These are phyloP conservation scores for Phaffia rhodozyma DNA, from an alignment of 1,284 basidiomycete genomes.

Conservation along the genomic window DNA sequence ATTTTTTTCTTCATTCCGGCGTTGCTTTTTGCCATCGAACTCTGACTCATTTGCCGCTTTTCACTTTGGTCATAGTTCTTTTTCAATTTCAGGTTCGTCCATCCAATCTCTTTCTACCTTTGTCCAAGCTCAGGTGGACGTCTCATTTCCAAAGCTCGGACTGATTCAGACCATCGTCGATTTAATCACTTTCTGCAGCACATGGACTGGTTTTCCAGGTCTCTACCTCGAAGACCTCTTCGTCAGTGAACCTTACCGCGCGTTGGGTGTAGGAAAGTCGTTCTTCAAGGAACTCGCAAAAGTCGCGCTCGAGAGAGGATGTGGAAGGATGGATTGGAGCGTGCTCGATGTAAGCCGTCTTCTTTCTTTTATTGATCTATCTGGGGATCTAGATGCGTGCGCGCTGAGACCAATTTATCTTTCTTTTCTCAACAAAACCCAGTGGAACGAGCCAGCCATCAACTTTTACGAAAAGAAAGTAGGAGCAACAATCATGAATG, in stretches of 20 bases:
- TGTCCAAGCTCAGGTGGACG: too few species aligned
- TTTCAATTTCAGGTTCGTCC: slow-evolving; percentile 9
- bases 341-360: slow-evolving; percentile 9
- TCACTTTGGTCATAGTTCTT: neutral
- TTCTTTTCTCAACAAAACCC: neutral
- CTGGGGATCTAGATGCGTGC: neutral
- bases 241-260: neutral
- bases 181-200: neutral
- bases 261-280: slow-evolving; percentile 8
- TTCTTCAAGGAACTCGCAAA: slow-evolving; percentile 12
- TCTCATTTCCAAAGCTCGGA: too few species aligned
- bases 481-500: slow-evolving; percentile 1
- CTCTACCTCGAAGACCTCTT: slow-evolving; percentile 18
- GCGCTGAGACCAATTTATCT: neutral
- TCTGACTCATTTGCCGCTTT: neutral
- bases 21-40: neutral
- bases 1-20: neutral
- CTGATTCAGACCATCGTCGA: too few species aligned
- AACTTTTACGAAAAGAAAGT: slow-evolving; percentile 15
- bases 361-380: neutral
- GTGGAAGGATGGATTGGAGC: slow-evolving; percentile 9
- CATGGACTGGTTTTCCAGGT: slow-evolving; percentile 15
- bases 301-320: slow-evolving; percentile 12
- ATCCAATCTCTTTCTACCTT: neutral
- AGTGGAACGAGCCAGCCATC: slow-evolving; percentile 3